Base-by-base conservation (phyloP, 2,329 filamentous ascomycete genomes). In the Meredithiella fracta region DNA sequence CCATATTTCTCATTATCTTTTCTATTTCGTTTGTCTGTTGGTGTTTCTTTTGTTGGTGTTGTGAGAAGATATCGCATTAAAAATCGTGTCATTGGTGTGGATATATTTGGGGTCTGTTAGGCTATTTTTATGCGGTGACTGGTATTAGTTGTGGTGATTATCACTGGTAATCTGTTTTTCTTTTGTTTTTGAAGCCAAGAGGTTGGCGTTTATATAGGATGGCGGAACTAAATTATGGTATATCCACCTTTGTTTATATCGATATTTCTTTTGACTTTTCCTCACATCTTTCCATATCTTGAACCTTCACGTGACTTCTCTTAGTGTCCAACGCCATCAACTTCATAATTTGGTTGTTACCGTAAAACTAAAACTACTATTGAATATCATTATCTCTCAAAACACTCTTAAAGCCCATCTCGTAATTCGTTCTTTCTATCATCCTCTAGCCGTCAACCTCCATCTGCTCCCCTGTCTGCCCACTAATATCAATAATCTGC, bases 401-500 rank as follows among this genome's bases (percentile, higher is more conserved):
- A 29, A 4, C 34, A 14, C 20, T 40, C 47, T 15, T 26, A 11
- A 34, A 34, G 29, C 29, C 29, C 29, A 34, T 34, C 29, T 11
- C 29, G 11, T 34, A 11, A 34, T 34, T 34, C 29, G 29, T 34
- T 34, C 5, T 34, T 34, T n/a, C 40, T 31, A 26, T 9, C n/a
- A 17, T 22, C 14, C n/a, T 58, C 68, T 71, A 84, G 65, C 74
- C 70, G 67, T 85, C 81, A 49, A 85, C 73, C 63, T 85, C 81
- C 82, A 85, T 85, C 66, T 72, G 74, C 66, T 85, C 82, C 52
- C 78, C 78, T 59, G 25, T 34, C 29, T 52, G 29, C n/a, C 50
- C 50, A 53, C 78, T 78, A 60, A 84, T 80, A 56, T 81, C 77
- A 56, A 83, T 78, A 64, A 95, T 70, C 68, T 97, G 90, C 64